These are phyloP conservation scores for Eleusine coracana DNA, from an alignment of 176 grass and related monocot species.

Conservation along the genomic window DNA sequence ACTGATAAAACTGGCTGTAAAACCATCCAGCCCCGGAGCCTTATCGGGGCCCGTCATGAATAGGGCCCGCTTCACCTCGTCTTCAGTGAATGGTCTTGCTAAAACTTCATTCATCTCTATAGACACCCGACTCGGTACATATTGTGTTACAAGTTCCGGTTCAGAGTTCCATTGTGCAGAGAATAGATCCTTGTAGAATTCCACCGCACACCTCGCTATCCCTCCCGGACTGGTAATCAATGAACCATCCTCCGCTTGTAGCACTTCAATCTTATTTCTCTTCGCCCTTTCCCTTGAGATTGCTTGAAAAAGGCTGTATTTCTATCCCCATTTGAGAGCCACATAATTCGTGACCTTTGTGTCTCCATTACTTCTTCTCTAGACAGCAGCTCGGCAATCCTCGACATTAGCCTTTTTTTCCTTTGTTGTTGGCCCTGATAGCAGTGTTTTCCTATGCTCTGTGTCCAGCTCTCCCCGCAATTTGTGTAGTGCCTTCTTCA, in stretches of 20 bases:
- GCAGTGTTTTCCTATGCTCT: not conserved
- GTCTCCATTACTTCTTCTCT: not conserved
- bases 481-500: not conserved
- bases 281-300: not conserved
- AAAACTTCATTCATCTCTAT: not conserved
- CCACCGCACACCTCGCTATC: rapidly evolving
- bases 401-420: not conserved
- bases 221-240: not conserved
- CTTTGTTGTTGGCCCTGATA: not conserved
- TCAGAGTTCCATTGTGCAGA: too few relatives aligned
- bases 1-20: not conserved
- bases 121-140: too few relatives aligned
- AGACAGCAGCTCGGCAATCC: not conserved
- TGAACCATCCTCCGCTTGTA: not conserved
- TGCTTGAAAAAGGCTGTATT: not conserved
- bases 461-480: not conserved
- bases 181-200: not conserved
- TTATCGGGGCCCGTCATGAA: not conserved
- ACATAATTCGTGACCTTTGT: not conserved
- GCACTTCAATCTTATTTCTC: not conserved
- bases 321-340: not conserved
- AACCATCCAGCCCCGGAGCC: not conserved
- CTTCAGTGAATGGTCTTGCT: rapidly evolving
- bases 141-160: too few relatives aligned
- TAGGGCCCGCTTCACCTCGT: not conserved